Base-by-base conservation (phyloP, 1,284 basidiomycete genomes). In the Peniophora sp. region DNA sequence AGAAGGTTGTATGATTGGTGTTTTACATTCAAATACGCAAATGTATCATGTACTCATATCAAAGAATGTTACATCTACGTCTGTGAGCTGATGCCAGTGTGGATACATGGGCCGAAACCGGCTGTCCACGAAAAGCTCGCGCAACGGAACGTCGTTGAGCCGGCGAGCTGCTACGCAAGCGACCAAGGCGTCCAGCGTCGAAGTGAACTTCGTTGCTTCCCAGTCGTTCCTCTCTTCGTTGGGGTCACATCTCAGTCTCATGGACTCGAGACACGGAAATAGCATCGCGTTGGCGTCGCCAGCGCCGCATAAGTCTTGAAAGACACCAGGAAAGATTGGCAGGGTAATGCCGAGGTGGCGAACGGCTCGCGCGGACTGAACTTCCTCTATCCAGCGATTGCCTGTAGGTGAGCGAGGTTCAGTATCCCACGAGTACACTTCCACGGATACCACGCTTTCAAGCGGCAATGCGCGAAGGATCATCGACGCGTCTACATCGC, bases 251-350 rank as follows among this genome's bases (percentile, higher is more conserved):
- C n/a, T n/a, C n/a, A n/a, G n/a, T n/a, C n/a, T n/a, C n/a, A n/a
- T n/a, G n/a, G n/a, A 32, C 35, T 47, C 22, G 34, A 44, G 45
- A 27, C 17, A 24, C 19, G 27, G 46, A 27, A 25, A 38, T 22
- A 23, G 45, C 34, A 44, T 50, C 47, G 3, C 25, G 32, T 5
- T 45, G 22, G 41, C n/a, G 35, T 97, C 3, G 93, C 97, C 54
- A 99, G 71, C 0, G 95, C 93, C n/a, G 97, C 98, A 57, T 92
- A 83, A 36, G 92, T 92, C 63, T 93, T 92, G 64, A 36, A 36
- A n/a, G 34, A 36, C n/a, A 10, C n/a, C 34, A 10, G n/a, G 34
- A n/a, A 36, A 36, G 34, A 10, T 36, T n/a, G n/a, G n/a, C n/a
- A n/a, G n/a, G n/a, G n/a, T n/a, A n/a, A n/a, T n/a, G n/a, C n/a